These are phyloP conservation scores for Leccinum olivaceopallidum DNA, from an alignment of 768 basidiomycete species.

Conservation along the genomic window DNA sequence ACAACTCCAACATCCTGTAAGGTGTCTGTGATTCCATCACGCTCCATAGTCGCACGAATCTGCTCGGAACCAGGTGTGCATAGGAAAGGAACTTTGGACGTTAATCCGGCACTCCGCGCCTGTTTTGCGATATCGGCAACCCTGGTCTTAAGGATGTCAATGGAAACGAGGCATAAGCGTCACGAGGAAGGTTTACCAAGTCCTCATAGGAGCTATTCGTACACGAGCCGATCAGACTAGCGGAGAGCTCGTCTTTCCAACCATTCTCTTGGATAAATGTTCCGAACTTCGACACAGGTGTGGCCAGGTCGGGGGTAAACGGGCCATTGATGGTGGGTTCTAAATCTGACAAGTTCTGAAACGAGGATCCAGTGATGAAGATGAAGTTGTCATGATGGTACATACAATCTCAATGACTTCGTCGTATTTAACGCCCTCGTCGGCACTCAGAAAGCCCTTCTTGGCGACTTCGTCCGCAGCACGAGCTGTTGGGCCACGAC, in stretches of 20 bases:
- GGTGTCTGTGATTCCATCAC: conserved; percentile 81
- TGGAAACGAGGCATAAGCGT: neutral
- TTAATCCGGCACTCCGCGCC: conserved; percentile 81
- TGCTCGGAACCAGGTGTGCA: conserved; percentile 94
- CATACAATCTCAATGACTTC: conserved; percentile 91
- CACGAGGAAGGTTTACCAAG: conserved; percentile 53
- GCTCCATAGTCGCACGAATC: conserved; percentile 96
- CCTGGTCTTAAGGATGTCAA: conserved; percentile 58
- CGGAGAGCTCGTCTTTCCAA: conserved; percentile 93
- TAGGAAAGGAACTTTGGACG: conserved; percentile 81
- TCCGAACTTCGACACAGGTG: conserved; percentile 88
- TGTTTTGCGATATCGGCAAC: conserved; percentile 91
- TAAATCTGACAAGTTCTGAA: conserved; percentile 80
- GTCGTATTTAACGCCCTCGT: conserved; percentile 90
- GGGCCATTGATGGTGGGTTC: conserved; percentile 96
- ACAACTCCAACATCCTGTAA: conserved; percentile 90
- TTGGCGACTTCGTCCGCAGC: conserved; percentile 85
- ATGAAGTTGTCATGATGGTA: conserved; percentile 2
- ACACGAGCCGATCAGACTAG: conserved; percentile 95
- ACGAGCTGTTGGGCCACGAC: conserved; percentile 78
- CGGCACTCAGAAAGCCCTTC: conserved; percentile 77
- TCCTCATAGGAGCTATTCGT: conserved; percentile 99
- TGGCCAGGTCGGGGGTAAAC: conserved; percentile 96
- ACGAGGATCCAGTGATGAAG: neutral
- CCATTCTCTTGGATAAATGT: conserved; percentile 77